phyloP scores from a whole-genome alignment of 2,329 filamentous ascomycete species.

The Cephalotrichum gorgonifer region DNA sequence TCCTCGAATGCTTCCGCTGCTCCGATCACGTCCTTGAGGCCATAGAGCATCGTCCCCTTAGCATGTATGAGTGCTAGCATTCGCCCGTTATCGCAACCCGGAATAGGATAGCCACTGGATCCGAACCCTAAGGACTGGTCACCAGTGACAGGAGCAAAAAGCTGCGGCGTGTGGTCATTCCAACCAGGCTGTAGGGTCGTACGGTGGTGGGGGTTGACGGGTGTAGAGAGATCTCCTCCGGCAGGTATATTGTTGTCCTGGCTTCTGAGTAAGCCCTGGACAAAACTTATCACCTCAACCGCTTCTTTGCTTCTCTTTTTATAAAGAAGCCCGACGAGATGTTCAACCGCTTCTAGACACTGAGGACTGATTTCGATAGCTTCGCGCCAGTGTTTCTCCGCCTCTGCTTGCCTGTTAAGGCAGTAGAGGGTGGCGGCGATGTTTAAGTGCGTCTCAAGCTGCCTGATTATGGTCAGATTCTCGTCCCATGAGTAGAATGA shows the following conservation, averaged over 20 bases:
- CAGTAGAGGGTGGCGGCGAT: constrained; percentile 82
- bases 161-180: neutral
- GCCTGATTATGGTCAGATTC: constrained; percentile 34
- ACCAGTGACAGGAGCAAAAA: neutral
- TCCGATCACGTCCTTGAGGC: constrained; percentile 67
- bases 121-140: constrained; percentile 16
- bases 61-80: constrained; percentile 91
- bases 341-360: constrained; percentile 91
- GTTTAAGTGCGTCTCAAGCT: constrained; percentile 91
- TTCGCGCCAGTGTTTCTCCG: constrained; percentile 73
- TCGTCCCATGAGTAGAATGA: constrained; percentile 17
- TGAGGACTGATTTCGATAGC: constrained; percentile 76
- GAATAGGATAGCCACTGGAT: constrained; percentile 69
- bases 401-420: constrained; percentile 71
- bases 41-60: constrained; percentile 97
- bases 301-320: constrained; percentile 76
- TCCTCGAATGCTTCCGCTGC: constrained; percentile 91
- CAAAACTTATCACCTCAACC: constrained; percentile 73
- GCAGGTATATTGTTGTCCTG: constrained; percentile 3
- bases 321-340: constrained; percentile 81
- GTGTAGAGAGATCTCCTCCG: neutral
- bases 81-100: constrained; percentile 80
- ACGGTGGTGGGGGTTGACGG: neutral
- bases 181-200: neutral
- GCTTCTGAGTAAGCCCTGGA: constrained; percentile 62